Evolutionary conservation across 768 basidiomycete genomes (phyloP).

Genomic region (Dictyophora rubrovolvata): DNA sequence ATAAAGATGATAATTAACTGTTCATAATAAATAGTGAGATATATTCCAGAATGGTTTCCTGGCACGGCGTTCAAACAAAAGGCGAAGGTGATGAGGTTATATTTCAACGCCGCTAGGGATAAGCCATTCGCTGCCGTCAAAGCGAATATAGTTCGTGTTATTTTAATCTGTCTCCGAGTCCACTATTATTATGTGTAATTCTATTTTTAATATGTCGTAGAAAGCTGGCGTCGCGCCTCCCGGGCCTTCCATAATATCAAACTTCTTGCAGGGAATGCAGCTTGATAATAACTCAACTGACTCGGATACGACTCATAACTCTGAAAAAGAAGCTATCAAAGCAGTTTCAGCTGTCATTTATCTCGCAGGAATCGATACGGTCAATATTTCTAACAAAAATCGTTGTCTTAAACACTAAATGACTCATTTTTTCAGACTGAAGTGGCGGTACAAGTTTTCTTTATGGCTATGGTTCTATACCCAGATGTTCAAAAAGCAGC

Average conservation of each 20-base stretch:
- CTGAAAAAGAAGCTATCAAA: constrained; percentile 5
- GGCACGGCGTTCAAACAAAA: constrained; percentile 2
- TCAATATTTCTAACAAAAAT: background rate
- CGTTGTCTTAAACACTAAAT: background rate
- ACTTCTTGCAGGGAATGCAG: background rate
- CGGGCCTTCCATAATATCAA: background rate
- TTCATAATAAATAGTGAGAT: constrained; percentile 2
- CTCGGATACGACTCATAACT: no score
- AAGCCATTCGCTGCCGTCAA: constrained; percentile 35
- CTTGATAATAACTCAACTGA: no score
- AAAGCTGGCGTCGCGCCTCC: background rate
- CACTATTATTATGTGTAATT: background rate
- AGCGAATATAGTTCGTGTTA: constrained; percentile 21
- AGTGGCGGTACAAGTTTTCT: background rate
- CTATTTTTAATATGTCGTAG: background rate
- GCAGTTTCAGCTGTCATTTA: background rate
- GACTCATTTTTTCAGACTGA: background rate
- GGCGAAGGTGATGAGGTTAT: constrained; percentile 4
- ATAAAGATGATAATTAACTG: background rate
- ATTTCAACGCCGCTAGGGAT: constrained; percentile 22
- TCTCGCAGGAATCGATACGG: constrained; percentile 7
- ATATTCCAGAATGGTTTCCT: constrained; percentile 1
- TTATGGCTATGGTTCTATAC: background rate
- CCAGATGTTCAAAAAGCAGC: background rate
- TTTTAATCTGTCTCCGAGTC: no score